A percentile compares a stretch with the other conserved stretches of the same genome.
phyloP scores from a whole-genome alignment of 768 basidiomycete genomes.

The Rubroboletus satanas region DNA sequence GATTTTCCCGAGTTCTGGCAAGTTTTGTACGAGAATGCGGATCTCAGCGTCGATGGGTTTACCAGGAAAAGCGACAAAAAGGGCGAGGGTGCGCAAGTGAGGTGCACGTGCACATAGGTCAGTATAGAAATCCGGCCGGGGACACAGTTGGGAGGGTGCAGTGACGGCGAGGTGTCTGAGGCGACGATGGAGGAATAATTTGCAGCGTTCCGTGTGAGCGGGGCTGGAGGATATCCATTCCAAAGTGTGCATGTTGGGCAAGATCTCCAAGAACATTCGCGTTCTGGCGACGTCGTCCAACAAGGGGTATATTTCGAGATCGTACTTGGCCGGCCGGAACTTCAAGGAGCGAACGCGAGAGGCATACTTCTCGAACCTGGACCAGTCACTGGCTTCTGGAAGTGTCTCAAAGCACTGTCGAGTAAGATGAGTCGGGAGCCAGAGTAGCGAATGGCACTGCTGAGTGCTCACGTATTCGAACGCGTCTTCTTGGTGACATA shows the following conservation, averaged over 20 bases:
- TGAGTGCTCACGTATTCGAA: conserved; percentile 22
- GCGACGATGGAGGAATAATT: conserved; percentile 56
- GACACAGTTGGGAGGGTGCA: conserved; percentile 18
- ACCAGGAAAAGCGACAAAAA: conserved; percentile 43
- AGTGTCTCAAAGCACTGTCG: conserved; percentile 39
- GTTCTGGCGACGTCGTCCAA: conserved; percentile 56
- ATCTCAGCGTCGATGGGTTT: conserved; percentile 39
- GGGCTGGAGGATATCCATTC: conserved; percentile 39
- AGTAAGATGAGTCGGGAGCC: not conserved
- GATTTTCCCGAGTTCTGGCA: conserved; percentile 45
- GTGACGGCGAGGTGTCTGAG: conserved; percentile 40
- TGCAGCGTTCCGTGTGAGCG: conserved; percentile 34
- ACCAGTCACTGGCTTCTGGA: conserved; percentile 51
- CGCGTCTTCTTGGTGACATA: conserved; percentile 22
- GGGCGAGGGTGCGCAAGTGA: conserved; percentile 42
- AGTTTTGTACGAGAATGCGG: conserved; percentile 35
- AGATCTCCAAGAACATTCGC: conserved; percentile 46
- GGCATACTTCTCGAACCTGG: conserved; percentile 51
- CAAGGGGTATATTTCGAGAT: conserved; percentile 12
- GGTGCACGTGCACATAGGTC: conserved; percentile 51
- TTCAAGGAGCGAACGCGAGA: conserved; percentile 42
- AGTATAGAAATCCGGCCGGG: conserved; percentile 25
- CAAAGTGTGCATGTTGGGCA: conserved; percentile 53
- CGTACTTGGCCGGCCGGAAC: conserved; percentile 12
- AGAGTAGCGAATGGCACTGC: not conserved